A percentile compares a stretch with the other conserved stretches of the same genome.
Conservation (phyloP, 805 yeast genomes). For the Cyberlindnera samutprakarnensis region DNA sequence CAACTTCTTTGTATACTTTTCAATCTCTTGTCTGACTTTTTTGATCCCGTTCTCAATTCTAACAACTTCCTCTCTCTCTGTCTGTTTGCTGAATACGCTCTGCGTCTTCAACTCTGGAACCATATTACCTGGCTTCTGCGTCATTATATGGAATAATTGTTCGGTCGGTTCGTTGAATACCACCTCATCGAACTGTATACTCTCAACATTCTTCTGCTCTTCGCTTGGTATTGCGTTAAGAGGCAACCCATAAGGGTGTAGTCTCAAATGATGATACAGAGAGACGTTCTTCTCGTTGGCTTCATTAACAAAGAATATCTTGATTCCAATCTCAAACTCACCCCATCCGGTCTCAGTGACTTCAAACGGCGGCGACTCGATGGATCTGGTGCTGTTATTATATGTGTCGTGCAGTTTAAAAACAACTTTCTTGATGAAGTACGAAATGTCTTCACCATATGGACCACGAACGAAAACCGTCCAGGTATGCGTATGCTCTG, state of each 20-base stretch:
- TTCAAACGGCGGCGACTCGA: slow-evolving; percentile 89
- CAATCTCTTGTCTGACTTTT: slow-evolving; percentile 37
- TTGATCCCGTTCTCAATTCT: slow-evolving; percentile 41
- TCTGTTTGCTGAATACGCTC: slow-evolving; percentile 37
- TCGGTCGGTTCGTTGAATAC: slow-evolving; percentile 97
- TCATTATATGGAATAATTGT: slow-evolving; percentile 68
- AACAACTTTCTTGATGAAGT: slow-evolving; percentile 80
- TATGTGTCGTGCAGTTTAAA: slow-evolving; percentile 95
- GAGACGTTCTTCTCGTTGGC: slow-evolving; percentile 83
- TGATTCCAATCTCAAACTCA: slow-evolving; percentile 88
- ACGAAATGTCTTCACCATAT: slow-evolving; percentile 67
- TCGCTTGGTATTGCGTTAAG: slow-evolving; percentile 24
- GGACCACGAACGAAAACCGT: slow-evolving; percentile 87
- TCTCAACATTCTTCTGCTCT: slow-evolving; percentile 39
- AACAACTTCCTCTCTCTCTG: slow-evolving; percentile 60
- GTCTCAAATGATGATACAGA: slow-evolving; percentile 80
- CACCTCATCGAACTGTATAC: slow-evolving; percentile 75
- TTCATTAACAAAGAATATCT: slow-evolving; percentile 79
- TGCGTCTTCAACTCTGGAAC: slow-evolving; percentile 34
- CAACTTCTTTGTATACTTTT: slow-evolving; percentile 31
- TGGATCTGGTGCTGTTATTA: slow-evolving; percentile 73
- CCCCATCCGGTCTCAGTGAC: slow-evolving; percentile 99
- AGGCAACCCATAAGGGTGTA: slow-evolving; percentile 70
- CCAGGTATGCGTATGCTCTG: slow-evolving; percentile 94
- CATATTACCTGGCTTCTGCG: slow-evolving; percentile 55